phyloP scores from a whole-genome alignment of 2,329 filamentous ascomycete species.

The Hymenoscyphus fraxineus region DNA sequence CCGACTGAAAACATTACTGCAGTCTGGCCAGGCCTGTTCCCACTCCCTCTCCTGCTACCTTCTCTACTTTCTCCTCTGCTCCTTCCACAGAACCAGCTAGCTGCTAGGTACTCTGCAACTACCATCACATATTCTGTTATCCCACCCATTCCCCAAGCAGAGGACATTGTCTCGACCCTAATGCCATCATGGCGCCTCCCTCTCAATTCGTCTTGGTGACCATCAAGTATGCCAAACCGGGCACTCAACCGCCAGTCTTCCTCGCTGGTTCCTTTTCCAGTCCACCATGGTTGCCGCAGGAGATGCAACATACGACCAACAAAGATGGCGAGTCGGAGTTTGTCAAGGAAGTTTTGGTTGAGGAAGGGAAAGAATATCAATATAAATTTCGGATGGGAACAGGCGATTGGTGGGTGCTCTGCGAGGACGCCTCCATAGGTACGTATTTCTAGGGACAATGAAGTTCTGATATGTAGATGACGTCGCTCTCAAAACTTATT shows the following conservation, averaged over 20 bases:
- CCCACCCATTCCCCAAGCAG: background rate
- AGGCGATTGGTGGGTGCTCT: constrained; percentile 67
- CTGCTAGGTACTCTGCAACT: background rate
- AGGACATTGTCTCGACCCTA: constrained; percentile 2
- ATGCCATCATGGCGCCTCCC: constrained; percentile 19
- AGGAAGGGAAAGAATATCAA: constrained; percentile 58
- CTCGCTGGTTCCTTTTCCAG: constrained; percentile 66
- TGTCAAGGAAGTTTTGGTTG: constrained; percentile 50
- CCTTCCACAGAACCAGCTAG: background rate
- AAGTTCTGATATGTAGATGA: background rate
- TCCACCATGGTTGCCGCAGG: constrained; percentile 62
- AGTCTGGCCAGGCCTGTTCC: background rate
- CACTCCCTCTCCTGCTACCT: background rate
- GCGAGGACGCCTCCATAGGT: constrained; percentile 60
- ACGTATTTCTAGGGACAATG: constrained; percentile 27
- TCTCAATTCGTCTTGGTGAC: constrained; percentile 15
- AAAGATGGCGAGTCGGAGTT: constrained; percentile 56
- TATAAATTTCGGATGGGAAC: constrained; percentile 71
- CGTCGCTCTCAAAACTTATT: background rate
- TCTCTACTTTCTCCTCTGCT: background rate
- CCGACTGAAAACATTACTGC: background rate
- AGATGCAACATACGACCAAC: constrained; percentile 57
- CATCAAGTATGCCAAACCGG: constrained; percentile 57
- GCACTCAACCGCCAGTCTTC: constrained; percentile 63
- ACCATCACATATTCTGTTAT: background rate